Evolutionary conservation across 2,329 filamentous ascomycete species (phyloP), one percentile per base, ranked within the genome.

Genomic region (Talaromyces islandicus): DNA sequence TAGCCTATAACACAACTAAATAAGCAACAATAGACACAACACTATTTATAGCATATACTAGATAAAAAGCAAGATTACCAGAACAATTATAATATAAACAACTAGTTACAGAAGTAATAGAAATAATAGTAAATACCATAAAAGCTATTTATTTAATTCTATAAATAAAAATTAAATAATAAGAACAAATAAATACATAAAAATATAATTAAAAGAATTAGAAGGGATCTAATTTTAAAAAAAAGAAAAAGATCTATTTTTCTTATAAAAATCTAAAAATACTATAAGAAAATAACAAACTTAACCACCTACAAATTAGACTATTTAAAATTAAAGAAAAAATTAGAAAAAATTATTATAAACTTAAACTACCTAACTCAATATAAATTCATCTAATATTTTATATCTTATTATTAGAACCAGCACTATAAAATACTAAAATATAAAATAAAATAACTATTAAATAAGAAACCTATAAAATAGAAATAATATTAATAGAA

Each of bases 331-430:
- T 53, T 53, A 10, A 51, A 38, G 21, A 57, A 57, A 57, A 57
- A 57, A 38, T 57, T 38, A 57, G 10, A 7, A 21, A 57, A 51
- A 29, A 51, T 24, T 51, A 57, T 38, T 57, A 51, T 38, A 57
- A 38, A 51, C 14, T 57, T 1, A 57, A 57, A 38, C 10, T 57
- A 57, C 9, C 12, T 17, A 21, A 17, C 7, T 17, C n/a, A n/a
- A 57, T 57, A 17, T 24, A n/a, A 11, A 50, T 57, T 14, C 17
- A 57, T 21, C 10, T 9, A 32, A 12, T 57, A 27, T 57, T 50
- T 17, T 32, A 57, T 57, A 50, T 57, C 4, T 57, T 50, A 50
- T 35, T 50, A 56, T 25, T 56, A 10, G 54, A 56, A 56, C 24
- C 6, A 41, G 19, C 11, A 55, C 32, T 24, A 55, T 17, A 24